A percentile compares a stretch with the other conserved stretches of the same genome.
phyloP scores from a whole-genome alignment of 2,329 filamentous ascomycete genomes.

The Cyphellophora europaea region DNA sequence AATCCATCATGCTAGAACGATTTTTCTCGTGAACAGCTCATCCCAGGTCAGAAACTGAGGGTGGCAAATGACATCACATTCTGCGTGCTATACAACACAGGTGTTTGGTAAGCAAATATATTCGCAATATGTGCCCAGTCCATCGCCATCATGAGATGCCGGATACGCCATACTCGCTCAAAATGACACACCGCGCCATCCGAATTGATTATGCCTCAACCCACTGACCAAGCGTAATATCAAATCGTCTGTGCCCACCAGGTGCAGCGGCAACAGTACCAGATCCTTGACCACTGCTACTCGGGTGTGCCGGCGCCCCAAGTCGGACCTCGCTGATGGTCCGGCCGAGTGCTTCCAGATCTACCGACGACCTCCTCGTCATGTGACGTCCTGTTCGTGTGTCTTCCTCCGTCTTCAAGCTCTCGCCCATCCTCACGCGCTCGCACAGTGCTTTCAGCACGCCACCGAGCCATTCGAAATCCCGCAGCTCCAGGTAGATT shows the following conservation, averaged over 20 bases:
- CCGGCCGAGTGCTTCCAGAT: constrained; percentile 6
- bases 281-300: no score
- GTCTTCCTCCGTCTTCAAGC: constrained; percentile 9
- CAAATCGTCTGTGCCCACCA: constrained; percentile 5
- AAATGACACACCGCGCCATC: no score
- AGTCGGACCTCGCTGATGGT: constrained; percentile 1
- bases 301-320: background rate
- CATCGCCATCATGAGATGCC: no score
- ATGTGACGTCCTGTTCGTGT: background rate
- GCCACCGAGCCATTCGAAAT: constrained; percentile 63
- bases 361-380: constrained; percentile 3
- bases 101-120: no score
- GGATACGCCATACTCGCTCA: no score
- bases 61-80: no score
- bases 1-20: no score
- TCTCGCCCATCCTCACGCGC: constrained; percentile 27
- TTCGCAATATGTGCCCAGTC: no score
- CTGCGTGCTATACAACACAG: no score
- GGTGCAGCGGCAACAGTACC: no score
- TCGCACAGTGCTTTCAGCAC: constrained; percentile 50
- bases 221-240: constrained; percentile 13
- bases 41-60: no score
- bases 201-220: constrained; percentile 11
- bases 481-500: constrained; percentile 69
- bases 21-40: no score